Evolutionary conservation across 129 eudicot species (phyloP), one percentile per base, ranked within the genome.

Genomic region (Tagetes patula): DNA sequence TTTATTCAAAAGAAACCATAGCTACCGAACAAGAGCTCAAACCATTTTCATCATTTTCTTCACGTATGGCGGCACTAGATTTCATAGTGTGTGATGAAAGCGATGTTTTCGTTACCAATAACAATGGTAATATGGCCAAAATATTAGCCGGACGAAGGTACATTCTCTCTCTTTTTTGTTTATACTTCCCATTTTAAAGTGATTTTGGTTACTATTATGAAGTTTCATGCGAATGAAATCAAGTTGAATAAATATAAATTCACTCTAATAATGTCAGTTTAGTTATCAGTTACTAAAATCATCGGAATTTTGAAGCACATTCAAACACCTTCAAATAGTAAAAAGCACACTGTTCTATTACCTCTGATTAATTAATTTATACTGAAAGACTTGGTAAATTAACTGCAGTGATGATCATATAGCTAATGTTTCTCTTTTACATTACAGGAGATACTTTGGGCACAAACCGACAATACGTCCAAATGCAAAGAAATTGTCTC

Each of bases 31-130:
- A 88, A 74, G 97, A 91, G 78, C 79, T 91, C n/a, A 85, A 77
- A 73, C 96, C 91, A 5, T 91, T 91, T 75, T 41, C 84, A n/a
- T 45, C 78, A 5, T 91, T 86, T 70, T 91, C 97, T 63, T 88
- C 97, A 74, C 96, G 92, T 67, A 84, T 91, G 97, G 97, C 97
- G 38, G 96, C 97, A 1, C 72, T 91, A 14, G 97, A 91, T 75
- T 91, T 83, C 73, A 79, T 88, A 41, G 97, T 91, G 72, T 91
- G 97, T 65, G 97, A 85, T 78, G 88, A 86, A 62, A 91, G 97
- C 40, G 84, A 87, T 74, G 97, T 91, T 9, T 91, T 91, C 68
- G 97, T 87, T 34, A 87, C 97, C 62, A 91, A 91, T 48, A 91
- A 91, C 76, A 87, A 91, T 38, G 97, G 97, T 14, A 91, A 91